Evolutionary conservation across 345 rosid species (phyloP).

Genomic region (Mangifera indica): DNA sequence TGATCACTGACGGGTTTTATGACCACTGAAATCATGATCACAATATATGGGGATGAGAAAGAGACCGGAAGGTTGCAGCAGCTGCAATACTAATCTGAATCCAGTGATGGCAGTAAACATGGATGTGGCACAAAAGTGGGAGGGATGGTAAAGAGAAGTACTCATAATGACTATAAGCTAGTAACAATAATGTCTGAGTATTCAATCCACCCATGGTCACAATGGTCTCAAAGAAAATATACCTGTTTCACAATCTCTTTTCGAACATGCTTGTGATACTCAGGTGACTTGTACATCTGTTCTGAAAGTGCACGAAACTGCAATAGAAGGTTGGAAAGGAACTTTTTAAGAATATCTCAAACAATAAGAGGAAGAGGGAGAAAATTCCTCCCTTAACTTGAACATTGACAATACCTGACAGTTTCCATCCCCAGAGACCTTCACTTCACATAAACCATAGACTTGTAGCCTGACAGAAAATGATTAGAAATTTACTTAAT

Average conservation of each 20-base stretch:
- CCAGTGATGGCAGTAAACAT: too few species aligned
- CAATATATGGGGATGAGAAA: too few species aligned
- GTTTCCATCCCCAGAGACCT: constrained; percentile 95
- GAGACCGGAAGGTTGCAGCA: too few species aligned
- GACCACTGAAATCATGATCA: too few species aligned
- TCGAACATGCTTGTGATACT: constrained; percentile 90
- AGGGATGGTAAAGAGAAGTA: too few species aligned
- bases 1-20: too few species aligned
- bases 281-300: constrained; percentile 78
- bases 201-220: not conserved
- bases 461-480: constrained; percentile 58
- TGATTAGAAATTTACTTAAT: constrained; percentile 13
- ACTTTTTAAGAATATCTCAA: not conserved
- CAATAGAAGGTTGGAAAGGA: constrained; percentile 14
- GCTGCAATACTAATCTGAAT: too few species aligned
- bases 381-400: constrained; percentile 17
- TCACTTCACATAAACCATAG: constrained; percentile 79
- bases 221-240: constrained; percentile 17
- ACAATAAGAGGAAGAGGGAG: constrained; percentile 6
- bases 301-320: constrained; percentile 98
- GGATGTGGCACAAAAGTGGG: too few species aligned
- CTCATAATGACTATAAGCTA: too few species aligned
- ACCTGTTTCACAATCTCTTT: constrained; percentile 90
- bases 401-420: constrained; percentile 62
- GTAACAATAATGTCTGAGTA: not conserved